Base-by-base conservation (phyloP, 768 basidiomycete species). In the Mycena pura region DNA sequence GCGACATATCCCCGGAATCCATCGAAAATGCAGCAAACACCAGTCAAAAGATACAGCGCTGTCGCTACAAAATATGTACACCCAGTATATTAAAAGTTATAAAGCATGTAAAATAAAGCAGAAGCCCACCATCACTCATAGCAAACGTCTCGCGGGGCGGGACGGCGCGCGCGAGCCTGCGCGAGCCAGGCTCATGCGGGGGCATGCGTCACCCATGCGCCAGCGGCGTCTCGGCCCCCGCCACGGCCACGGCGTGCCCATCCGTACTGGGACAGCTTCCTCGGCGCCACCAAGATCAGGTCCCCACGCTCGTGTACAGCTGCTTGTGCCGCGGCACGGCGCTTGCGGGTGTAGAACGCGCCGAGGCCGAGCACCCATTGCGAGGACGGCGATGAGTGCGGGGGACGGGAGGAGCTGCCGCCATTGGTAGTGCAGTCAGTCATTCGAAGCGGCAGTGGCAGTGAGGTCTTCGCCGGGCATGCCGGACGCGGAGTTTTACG, bases 331-430 rank as follows among this genome's bases (percentile, higher is more conserved):
- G 55, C 55, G 9, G 60, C 55, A 39, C 59, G 49, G 44, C 57
- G 64, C 36, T 53, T 57, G 64, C 64, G 64, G 51, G 57, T 25
- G 46, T 57, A 65, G 2, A 61, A 31, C 21, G 3, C 56, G 25
- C 31, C 55, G 24, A 65, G 44, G 22, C 54, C 51, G 45, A 65
- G 38, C 10, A 65, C 50, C 1, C 70, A 75, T 21, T 45, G 68
- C 44, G 68, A 77, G 6, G 64, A 60, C 27, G 51, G 72, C 32
- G 60, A 68, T 31, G 43, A 70, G 5, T 57, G 68, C 25, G 19
- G 57, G 19, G 60, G 65, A 34, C 56, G 67, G 21, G 64, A 72
- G 27, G 43, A 38, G 55, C 75, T 75, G 49, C 69, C 72, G 10
- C 69, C 68, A 19, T 60, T n/a, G n/a, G n/a, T n/a, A n/a, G n/a